phyloP scores from a whole-genome alignment of 306 rosid species.

The Hylodesmum podocarpum region DNA sequence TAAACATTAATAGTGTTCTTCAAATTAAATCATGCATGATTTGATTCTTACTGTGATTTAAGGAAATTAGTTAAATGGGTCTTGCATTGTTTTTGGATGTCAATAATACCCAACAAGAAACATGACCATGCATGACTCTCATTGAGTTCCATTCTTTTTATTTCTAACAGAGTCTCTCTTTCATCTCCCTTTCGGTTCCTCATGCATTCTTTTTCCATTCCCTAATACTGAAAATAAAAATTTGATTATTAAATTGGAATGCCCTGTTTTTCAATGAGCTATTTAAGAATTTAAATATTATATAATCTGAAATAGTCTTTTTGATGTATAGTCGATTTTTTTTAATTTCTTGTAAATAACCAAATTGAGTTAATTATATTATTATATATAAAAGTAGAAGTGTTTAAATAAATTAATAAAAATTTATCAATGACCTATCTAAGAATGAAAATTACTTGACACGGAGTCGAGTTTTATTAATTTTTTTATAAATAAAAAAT shows the following conservation, averaged over 20 bases:
- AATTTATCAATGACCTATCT: no score
- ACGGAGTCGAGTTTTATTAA: no score
- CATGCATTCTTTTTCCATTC: background rate
- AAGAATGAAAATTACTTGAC: no score
- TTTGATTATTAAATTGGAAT: background rate
- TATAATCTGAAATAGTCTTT: no score
- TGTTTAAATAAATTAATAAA: no score
- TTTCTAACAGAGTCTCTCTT: background rate
- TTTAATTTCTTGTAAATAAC: no score
- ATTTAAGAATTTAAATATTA: no score
- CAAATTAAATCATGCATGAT: constrained; percentile 16
- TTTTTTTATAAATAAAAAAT: no score
- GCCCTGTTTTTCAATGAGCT: background rate
- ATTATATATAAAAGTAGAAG: no score
- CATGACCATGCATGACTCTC: background rate
- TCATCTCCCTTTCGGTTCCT: background rate
- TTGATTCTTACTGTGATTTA: background rate
- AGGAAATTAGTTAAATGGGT: constrained; percentile 17
- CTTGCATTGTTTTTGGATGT: background rate
- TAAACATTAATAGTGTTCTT: background rate
- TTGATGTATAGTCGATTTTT: no score
- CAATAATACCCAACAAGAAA: constrained; percentile 11
- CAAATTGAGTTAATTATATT: no score
- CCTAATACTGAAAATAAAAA: background rate
- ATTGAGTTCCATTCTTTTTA: background rate